phyloP scores from a whole-genome alignment of 2,329 filamentous ascomycete species.

The Xylariales sp. region DNA sequence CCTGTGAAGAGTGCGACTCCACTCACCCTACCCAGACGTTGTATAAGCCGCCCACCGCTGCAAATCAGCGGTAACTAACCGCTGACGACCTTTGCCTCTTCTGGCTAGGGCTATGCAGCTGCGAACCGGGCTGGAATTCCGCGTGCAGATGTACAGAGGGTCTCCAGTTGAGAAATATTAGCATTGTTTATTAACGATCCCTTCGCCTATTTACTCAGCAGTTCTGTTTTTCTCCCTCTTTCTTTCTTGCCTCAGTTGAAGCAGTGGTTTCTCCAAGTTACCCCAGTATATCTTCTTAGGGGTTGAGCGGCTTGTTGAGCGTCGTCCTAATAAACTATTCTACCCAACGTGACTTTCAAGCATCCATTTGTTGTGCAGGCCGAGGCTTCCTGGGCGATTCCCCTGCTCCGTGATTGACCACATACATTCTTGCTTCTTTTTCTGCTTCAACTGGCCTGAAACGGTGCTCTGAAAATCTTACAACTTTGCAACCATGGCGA shows the following conservation, averaged over 20 bases:
- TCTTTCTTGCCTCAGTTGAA: no score
- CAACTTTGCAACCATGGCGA: slow-evolving; percentile 7
- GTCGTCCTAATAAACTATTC: no score
- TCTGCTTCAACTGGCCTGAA: background rate
- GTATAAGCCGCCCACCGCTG: background rate
- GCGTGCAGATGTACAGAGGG: background rate
- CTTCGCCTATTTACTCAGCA: slow-evolving; percentile 9
- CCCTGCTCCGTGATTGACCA: no score
- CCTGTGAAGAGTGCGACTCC: background rate
- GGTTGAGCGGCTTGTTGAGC: no score
- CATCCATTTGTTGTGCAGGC: no score
- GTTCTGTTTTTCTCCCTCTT: background rate
- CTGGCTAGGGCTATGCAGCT: slow-evolving; percentile 2
- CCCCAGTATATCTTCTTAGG: no score
- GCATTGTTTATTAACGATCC: slow-evolving; percentile 3
- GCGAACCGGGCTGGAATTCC: slow-evolving; percentile 1
- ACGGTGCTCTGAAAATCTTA: background rate
- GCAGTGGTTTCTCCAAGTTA: no score
- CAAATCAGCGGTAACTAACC: background rate
- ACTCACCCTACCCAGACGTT: background rate
- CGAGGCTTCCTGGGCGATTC: no score
- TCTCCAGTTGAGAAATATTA: no score
- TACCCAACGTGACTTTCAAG: no score
- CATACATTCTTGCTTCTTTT: no score
- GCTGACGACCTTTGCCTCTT: background rate